Conservation (phyloP, 768 basidiomycete genomes). For the Amanita polypyramis region DNA sequence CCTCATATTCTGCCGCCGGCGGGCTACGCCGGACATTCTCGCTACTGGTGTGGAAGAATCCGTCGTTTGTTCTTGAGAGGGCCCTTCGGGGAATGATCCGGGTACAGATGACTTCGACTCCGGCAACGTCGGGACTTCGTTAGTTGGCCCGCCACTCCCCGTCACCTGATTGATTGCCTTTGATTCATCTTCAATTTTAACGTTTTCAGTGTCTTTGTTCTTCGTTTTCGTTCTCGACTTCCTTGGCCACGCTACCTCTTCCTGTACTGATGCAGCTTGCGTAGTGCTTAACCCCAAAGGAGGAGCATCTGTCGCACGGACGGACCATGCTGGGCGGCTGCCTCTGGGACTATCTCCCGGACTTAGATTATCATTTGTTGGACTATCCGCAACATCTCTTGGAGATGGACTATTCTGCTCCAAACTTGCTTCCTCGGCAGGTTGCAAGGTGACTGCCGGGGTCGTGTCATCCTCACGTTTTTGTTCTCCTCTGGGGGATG, state of each 20-base stretch:
- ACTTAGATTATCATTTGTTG: background rate
- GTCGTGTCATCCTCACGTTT: background rate
- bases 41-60: slow-evolving; percentile 11
- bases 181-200: background rate
- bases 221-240: background rate
- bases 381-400: background rate
- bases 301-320: slow-evolving; percentile 32
- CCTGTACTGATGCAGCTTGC: slow-evolving; percentile 5
- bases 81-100: background rate
- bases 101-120: slow-evolving; percentile 3
- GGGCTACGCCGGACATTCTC: background rate
- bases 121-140: background rate
- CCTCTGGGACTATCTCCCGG: background rate
- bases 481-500: background rate
- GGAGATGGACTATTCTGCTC: background rate
- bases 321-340: slow-evolving; percentile 25
- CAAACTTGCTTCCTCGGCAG: background rate
- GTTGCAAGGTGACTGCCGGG: background rate
- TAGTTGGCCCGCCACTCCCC: background rate
- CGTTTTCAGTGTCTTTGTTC: slow-evolving; percentile 3
- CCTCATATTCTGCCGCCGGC: slow-evolving; percentile 14
- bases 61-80: background rate
- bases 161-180: background rate
- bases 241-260: slow-evolving; percentile 4
- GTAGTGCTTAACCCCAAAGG: slow-evolving; percentile 22